phyloP scores from a whole-genome alignment of 176 grass and related monocot species.

The Carex parvula region DNA sequence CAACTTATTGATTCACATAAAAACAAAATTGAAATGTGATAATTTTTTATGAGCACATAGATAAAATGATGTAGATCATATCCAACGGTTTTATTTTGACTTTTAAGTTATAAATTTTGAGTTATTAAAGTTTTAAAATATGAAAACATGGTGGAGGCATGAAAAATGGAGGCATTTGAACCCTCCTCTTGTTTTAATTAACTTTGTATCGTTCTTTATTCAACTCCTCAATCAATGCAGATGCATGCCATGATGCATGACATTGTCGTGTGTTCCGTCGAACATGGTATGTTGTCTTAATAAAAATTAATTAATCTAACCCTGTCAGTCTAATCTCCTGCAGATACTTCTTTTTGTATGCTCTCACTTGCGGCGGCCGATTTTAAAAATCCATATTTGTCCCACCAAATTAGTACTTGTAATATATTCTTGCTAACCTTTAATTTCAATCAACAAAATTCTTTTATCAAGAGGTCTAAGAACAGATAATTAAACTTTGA shows the following conservation, averaged over 20 bases:
- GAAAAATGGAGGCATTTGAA: no score
- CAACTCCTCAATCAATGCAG: slow-evolving; percentile 1
- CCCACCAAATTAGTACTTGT: neutral
- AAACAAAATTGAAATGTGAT: no score
- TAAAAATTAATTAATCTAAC: slow-evolving; percentile 33
- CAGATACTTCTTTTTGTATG: slow-evolving; percentile 20
- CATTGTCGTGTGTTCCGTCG: slow-evolving; percentile 35
- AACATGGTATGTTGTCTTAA: slow-evolving; percentile 20
- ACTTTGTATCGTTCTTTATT: neutral
- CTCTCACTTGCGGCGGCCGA: neutral
- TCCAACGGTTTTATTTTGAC: no score
- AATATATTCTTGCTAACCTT: neutral
- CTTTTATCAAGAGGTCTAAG: neutral
- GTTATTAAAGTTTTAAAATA: no score
- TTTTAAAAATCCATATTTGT: slow-evolving; percentile 1
- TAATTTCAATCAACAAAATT: neutral
- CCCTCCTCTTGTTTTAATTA: no score
- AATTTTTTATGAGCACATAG: no score
- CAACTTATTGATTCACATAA: no score
- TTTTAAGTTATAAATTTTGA: no score
- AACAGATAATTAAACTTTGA: neutral
- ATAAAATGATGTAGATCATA: no score
- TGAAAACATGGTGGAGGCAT: no score
- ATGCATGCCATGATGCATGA: neutral
- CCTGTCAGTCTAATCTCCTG: slow-evolving; percentile 30